A percentile compares a stretch with the other conserved stretches of the same genome.
These are phyloP conservation scores for Paracamarosporium sp. DNA, from an alignment of 2,329 filamentous ascomycete species.

Conservation along the genomic window DNA sequence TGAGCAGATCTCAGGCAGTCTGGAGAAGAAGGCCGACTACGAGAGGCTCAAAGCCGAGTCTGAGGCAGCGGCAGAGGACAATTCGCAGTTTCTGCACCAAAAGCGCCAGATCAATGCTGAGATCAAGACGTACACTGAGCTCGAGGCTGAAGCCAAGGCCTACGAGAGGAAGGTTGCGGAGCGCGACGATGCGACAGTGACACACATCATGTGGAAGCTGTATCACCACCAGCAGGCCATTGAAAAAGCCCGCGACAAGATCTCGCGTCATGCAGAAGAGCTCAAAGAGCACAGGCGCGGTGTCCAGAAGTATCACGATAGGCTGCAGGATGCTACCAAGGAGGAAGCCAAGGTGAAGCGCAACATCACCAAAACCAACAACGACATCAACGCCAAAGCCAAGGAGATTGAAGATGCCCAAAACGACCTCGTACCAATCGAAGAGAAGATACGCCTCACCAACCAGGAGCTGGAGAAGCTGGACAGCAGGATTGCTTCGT, in stretches of 20 bases:
- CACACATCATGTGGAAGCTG: constrained; percentile 94
- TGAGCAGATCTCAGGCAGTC: constrained; percentile 95
- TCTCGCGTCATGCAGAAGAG: constrained; percentile 92
- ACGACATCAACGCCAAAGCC: constrained; percentile 83
- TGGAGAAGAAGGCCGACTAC: constrained; percentile 94
- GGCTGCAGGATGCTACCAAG: constrained; percentile 79
- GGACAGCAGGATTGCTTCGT: constrained; percentile 70
- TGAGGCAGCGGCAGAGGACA: constrained; percentile 86
- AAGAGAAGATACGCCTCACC: constrained; percentile 85
- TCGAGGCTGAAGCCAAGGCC: constrained; percentile 93
- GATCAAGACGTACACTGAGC: constrained; percentile 96
- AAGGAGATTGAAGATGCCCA: constrained; percentile 86
- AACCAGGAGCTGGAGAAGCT: constrained; percentile 73
- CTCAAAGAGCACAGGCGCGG: constrained; percentile 90
- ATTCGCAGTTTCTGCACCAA: constrained; percentile 85
- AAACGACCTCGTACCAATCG: constrained; percentile 84
- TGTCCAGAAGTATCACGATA: constrained; percentile 81
- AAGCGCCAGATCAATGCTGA: constrained; percentile 96
- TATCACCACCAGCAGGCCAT: constrained; percentile 95
- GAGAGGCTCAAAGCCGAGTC: constrained; percentile 86
- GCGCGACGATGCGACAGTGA: constrained; percentile 88
- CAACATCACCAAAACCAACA: constrained; percentile 82
- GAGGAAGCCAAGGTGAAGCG: constrained; percentile 81
- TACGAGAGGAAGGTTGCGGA: constrained; percentile 91
- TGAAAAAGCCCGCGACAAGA: constrained; percentile 87